These are phyloP conservation scores for Trypanosomatidae sp. DNA, from an alignment of 208 protist species.

Conservation along the genomic window DNA sequence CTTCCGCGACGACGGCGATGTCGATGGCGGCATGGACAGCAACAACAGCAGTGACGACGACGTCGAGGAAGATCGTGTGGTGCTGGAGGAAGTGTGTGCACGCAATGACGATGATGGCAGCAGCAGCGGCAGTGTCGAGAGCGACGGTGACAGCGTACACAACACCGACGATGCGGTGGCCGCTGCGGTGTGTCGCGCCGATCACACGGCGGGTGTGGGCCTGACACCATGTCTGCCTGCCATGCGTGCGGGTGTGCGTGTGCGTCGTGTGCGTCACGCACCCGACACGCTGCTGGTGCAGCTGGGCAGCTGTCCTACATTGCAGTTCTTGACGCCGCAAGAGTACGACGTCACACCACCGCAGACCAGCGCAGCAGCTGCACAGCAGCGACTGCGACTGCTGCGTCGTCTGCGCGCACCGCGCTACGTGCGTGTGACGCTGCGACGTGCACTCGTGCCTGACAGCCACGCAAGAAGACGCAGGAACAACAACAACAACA, in stretches of 20 bases:
- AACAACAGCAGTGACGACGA: too few relatives aligned
- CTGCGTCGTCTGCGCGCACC: conserved; percentile 62
- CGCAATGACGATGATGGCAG: too few relatives aligned
- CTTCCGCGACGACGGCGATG: too few relatives aligned
- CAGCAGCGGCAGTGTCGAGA: too few relatives aligned
- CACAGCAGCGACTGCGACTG: too few relatives aligned
- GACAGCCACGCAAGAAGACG: conserved; percentile 48
- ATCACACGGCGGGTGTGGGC: conserved; percentile 15
- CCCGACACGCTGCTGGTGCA: conserved; percentile 51
- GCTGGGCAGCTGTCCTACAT: conserved; percentile 42
- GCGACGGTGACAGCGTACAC: too few relatives aligned
- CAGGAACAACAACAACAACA: too few relatives aligned
- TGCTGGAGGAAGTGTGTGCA: conserved; percentile 65
- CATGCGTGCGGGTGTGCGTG: conserved; percentile 29
- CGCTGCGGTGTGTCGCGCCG: background rate
- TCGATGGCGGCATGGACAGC: too few relatives aligned
- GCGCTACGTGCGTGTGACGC: conserved; percentile 49
- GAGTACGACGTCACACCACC: too few relatives aligned
- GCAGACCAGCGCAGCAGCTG: too few relatives aligned
- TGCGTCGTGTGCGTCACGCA: conserved; percentile 11
- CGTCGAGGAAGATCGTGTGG: conserved; percentile 16
- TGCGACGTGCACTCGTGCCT: conserved; percentile 25
- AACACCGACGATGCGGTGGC: too few relatives aligned
- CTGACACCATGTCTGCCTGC: conserved; percentile 44
- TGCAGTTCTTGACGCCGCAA: too few relatives aligned